Evolutionary conservation across 805 yeast genomes (phyloP), one percentile per base, ranked within the genome.

Genomic region (Kodamaea neixiangensis): DNA sequence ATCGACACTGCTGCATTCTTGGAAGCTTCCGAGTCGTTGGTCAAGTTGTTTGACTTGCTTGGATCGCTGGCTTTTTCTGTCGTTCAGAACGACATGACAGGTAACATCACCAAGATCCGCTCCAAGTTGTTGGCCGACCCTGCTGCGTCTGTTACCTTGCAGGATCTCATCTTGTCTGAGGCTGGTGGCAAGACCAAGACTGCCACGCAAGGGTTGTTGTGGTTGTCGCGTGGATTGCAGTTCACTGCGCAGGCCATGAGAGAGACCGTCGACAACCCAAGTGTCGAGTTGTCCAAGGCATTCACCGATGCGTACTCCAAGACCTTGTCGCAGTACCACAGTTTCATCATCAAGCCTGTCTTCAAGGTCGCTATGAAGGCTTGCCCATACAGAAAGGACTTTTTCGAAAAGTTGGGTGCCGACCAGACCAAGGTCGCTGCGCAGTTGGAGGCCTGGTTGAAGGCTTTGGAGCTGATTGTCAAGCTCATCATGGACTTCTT

Each of bases 291-390:
- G 65, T 74, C 86, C 50, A 81, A 77, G 63, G 83, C 96, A 29
- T 90, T 90, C 77, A 88, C 91, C 48, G 87, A 85, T 60, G 87
- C 96, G n/a, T 90, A 90, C 74, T 64, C 77, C 55, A 87, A 86
- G 72, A 90, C 97, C 4, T 79, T 90, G 65, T 79, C 86, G 53
- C 83, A 90, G 69, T 85, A 83, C 72, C 97, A 90, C 73, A 84
- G 86, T 48, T 81, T 90, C 79, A 75, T 90, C 62, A 78, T 90
- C 55, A 87, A 86, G 64, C 96, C 96, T 21, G 83, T 91, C 48
- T 90, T 90, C 81, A 89, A 89, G 72, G 78, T 91, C 66, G 97
- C 97, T 45, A 91, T 90, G 97, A 88, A 87, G 69, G 96, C 96
- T 1, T 89, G 96, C 69, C 97, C 97, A 10, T 91, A 89, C 72